Percentiles rank a stretch among this genome's conserved stretches.
These are phyloP conservation scores for Penstemon eatonii DNA, from an alignment of 257 asterid genomes.

Conservation along the genomic window DNA sequence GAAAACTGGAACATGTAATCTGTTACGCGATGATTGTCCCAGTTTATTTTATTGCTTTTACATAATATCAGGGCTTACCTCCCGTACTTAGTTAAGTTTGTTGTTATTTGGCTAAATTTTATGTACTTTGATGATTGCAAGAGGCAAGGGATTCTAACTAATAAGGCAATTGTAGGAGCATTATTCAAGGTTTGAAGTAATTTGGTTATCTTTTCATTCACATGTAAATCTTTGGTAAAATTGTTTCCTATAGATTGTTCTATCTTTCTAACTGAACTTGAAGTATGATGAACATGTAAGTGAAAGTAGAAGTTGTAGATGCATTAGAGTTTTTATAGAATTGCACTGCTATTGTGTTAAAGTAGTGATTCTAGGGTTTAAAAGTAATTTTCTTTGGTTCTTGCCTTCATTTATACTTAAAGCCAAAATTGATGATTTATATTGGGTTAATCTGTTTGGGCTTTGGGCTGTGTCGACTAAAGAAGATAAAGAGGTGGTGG, in stretches of 20 bases:
- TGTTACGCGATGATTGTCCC: background rate
- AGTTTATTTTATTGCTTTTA: conserved; percentile 9
- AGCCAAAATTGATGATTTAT: too few relatives aligned
- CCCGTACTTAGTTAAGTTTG: background rate
- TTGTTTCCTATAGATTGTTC: conserved; percentile 1
- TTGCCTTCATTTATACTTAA: too few relatives aligned
- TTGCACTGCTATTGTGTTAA: background rate
- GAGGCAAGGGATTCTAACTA: conserved; percentile 54
- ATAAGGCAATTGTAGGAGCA: conserved; percentile 56
- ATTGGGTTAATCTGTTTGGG: too few relatives aligned
- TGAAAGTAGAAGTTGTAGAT: conserved; percentile 7
- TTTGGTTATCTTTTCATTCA: conserved; percentile 11
- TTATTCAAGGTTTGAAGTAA: conserved; percentile 60
- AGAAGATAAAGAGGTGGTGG: too few relatives aligned
- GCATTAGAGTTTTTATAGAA: background rate
- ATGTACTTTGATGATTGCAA: conserved; percentile 71
- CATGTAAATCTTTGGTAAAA: background rate
- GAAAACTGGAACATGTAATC: conserved; percentile 7
- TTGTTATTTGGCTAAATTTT: conserved; percentile 32
- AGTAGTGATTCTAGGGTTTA: background rate
- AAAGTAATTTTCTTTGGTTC: background rate
- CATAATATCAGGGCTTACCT: background rate
- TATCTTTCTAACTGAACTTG: background rate
- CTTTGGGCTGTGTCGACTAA: too few relatives aligned
- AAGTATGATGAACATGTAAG: background rate